Evolutionary conservation across 2,329 filamentous ascomycete species (phyloP), one percentile per base, ranked within the genome.

Genomic region (Dothideomycetes sp.): DNA sequence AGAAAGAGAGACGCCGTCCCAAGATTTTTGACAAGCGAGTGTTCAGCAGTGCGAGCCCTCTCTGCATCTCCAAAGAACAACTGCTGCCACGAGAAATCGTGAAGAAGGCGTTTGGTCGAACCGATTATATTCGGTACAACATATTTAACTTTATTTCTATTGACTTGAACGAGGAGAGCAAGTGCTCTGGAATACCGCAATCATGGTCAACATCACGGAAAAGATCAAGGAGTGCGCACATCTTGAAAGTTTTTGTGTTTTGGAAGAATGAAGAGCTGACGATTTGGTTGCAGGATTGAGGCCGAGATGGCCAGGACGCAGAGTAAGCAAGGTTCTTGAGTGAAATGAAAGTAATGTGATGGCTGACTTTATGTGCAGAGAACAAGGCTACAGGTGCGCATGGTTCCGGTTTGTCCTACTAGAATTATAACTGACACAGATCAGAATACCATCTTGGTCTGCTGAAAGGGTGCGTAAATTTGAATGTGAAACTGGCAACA

Each of bases 271-370:
- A 28, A 12, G 15, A 17, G 13, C 42, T 47, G 24, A 47, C 29
- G 17, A 2, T 40, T 41, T 18, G n/a, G n/a, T 43, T 39, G 29
- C 53, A 95, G 89, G 80, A 98, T 98, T 58, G 91, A 98, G 76
- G 88, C 94, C 68, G 91, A 98, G 82, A 98, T 98, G 91, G 81
- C 78, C 64, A 89, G 78, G 78, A 98, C 91, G 57, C 91, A 98
- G 71, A 98, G 89, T 94, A 78, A 71, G 77, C 37, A 5, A n/a
- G n/a, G n/a, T n/a, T n/a, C n/a, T n/a, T n/a, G n/a, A n/a, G n/a
- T n/a, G n/a, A n/a, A n/a, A n/a, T n/a, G n/a, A n/a, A n/a, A n/a
- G n/a, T n/a, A n/a, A n/a, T n/a, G n/a, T n/a, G n/a, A n/a, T n/a
- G n/a, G n/a, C n/a, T n/a, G n/a, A n/a, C n/a, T n/a, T n/a, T n/a